Evolutionary conservation across 2,329 filamentous ascomycete species (phyloP).

Genomic region (Aspergillus novoparasiticus): DNA sequence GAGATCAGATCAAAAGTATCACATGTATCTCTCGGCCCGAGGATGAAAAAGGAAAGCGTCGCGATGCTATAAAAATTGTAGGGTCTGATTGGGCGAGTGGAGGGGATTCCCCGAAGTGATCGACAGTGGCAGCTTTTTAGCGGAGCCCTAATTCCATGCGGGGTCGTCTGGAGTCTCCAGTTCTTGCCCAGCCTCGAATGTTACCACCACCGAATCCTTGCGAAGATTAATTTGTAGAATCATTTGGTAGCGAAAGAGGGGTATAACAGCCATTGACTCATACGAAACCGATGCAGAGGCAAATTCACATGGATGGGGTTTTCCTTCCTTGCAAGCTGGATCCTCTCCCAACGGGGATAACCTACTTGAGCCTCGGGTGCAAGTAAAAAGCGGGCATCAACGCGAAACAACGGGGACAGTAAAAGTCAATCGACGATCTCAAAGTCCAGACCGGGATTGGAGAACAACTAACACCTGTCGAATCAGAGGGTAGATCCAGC

Average conservation of each 20-base stretch:
- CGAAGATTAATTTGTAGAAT: neutral
- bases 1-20: constrained; percentile 9
- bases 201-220: neutral
- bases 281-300: neutral
- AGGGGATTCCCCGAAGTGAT: constrained; percentile 6
- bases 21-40: constrained; percentile 20
- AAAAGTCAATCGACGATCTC: neutral
- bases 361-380: neutral
- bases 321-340: neutral
- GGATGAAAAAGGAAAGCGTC: constrained; percentile 2
- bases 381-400: neutral
- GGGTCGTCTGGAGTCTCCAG: constrained; percentile 7
- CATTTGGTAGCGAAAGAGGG: neutral
- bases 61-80: constrained; percentile 2
- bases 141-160: constrained; percentile 8
- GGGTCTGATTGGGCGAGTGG: neutral
- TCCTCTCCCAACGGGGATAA: neutral
- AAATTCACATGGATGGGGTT: neutral
- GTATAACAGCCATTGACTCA: neutral
- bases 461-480: constrained; percentile 5
- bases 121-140: constrained; percentile 7
- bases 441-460: neutral
- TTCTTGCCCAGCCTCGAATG: neutral
- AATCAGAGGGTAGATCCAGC: neutral
- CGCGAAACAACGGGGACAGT: neutral